Evolutionary conservation across 129 eudicot genomes (phyloP), one percentile per base, ranked within the genome.

Genomic region (Lactuca sativa): DNA sequence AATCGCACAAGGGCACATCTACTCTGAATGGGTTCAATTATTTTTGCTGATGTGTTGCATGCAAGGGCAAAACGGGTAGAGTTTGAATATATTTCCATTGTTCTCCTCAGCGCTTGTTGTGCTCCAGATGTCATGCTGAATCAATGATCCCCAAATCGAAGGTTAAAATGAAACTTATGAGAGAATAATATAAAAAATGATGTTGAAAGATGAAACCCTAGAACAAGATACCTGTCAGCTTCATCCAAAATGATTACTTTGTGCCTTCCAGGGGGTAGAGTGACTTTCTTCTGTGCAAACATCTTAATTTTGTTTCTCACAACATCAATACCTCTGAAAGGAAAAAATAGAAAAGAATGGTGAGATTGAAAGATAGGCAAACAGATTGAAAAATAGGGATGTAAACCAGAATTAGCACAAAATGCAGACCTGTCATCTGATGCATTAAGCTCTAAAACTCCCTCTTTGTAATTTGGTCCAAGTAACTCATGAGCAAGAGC

Each of bases 61-160:
- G 99, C 99, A 70, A 93, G 99, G 25, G 93, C 97, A 85, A 95
- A 90, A 10, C 99, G 99, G 12, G 99, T 95, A 21, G 99, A 83
- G 65, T 87, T 95, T 14, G 97, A 95, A 80, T 95, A 95, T 34
- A 90, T 95, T 69, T 95, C 99, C 97, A 95, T 95, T 4, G 97
- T 95, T 80, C 99, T 87, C 77, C 99, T 90, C 73, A 95, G 73
- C 51, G 97, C 99, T 81, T 95, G 99, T 69, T 95, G 96, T 40
- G 99, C 99, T 80, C 97, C 99, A 70, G 99, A 83, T 56, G 96
- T 95, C 99, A 95, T 95, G 85, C 99, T 95, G 59, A 68, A 78
- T 54, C 37, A 16, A 33, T 60, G 25, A 64, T 17, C 62, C 32
- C 59, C 81, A 60, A 25, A 73, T 34, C 5, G 14, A 55, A 43